Conservation (phyloP, 2,329 filamentous ascomycete species). For the Karstenula rhodostoma region DNA sequence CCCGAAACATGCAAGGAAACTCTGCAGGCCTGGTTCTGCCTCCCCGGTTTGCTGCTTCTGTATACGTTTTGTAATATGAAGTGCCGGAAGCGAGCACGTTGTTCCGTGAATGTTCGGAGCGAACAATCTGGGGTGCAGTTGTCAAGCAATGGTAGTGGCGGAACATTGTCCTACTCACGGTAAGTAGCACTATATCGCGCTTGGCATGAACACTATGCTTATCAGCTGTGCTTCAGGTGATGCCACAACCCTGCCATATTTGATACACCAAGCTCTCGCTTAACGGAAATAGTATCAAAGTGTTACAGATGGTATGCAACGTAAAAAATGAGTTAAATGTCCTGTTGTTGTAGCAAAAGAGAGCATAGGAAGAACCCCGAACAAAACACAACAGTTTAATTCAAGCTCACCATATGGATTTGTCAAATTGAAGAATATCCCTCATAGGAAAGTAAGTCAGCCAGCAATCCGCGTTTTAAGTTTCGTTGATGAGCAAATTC, state of each 20-base stretch:
- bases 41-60: slow-evolving; percentile 1
- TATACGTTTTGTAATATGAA: slow-evolving; percentile 7
- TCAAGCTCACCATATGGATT: not conserved
- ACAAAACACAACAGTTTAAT: not conserved
- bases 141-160: slow-evolving; percentile 37
- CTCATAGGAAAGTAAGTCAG: not conserved
- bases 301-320: not conserved
- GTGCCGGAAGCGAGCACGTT: slow-evolving; percentile 6
- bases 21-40: not conserved
- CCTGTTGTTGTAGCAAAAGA: not conserved
- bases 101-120: not conserved
- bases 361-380: not conserved
- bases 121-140: slow-evolving; percentile 23
- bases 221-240: slow-evolving; percentile 18
- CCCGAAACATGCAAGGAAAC: slow-evolving; percentile 2
- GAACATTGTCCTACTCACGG: slow-evolving; percentile 27
- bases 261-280: not conserved
- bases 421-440: not conserved
- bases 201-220: slow-evolving; percentile 23
- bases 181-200: slow-evolving; percentile 31
- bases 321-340: not conserved
- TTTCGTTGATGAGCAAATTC: not conserved
- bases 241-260: slow-evolving; percentile 7
- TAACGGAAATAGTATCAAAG: not conserved
- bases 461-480: not conserved